Conservation (phyloP, 2,329 filamentous ascomycete genomes). For the Aspergillus costaricaensis region DNA sequence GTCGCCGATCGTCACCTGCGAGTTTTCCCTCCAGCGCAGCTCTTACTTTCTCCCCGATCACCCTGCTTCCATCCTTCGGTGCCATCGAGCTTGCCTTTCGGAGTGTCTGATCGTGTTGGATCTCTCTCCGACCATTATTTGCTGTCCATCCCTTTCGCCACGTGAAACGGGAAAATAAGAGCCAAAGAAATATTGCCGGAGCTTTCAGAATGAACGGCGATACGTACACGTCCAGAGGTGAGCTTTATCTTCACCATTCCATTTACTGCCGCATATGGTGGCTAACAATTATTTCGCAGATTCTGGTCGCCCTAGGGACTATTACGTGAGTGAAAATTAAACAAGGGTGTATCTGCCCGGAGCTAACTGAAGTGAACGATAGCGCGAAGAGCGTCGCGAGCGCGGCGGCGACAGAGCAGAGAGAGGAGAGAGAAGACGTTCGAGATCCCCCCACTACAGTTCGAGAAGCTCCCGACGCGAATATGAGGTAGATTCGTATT, state of each 20-base stretch:
- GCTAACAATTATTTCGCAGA: slow-evolving; percentile 46
- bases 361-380: slow-evolving; percentile 1
- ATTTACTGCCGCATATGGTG: slow-evolving; percentile 20
- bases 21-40: slow-evolving; percentile 36
- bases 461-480: slow-evolving; percentile 69
- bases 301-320: slow-evolving; percentile 55
- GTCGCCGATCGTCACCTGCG: slow-evolving; percentile 30
- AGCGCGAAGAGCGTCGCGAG: slow-evolving; percentile 53
- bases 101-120: neutral
- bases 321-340: slow-evolving; percentile 49
- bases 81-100: slow-evolving; percentile 5
- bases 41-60: slow-evolving; percentile 8
- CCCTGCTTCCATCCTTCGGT: slow-evolving; percentile 11
- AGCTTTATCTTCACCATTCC: slow-evolving; percentile 23
- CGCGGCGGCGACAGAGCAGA: slow-evolving; percentile 46
- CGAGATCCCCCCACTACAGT: slow-evolving; percentile 79
- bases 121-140: neutral
- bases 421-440: slow-evolving; percentile 70
- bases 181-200: slow-evolving; percentile 22
- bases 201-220: slow-evolving; percentile 75
- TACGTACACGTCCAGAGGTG: slow-evolving; percentile 77
- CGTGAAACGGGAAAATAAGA: slow-evolving; percentile 6
- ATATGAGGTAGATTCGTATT: slow-evolving; percentile 80
- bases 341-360: neutral
- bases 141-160: neutral